Evolutionary conservation across 495 filamentous ascomycete genomes (phyloP).

Genomic region (Parmelia sp.): DNA sequence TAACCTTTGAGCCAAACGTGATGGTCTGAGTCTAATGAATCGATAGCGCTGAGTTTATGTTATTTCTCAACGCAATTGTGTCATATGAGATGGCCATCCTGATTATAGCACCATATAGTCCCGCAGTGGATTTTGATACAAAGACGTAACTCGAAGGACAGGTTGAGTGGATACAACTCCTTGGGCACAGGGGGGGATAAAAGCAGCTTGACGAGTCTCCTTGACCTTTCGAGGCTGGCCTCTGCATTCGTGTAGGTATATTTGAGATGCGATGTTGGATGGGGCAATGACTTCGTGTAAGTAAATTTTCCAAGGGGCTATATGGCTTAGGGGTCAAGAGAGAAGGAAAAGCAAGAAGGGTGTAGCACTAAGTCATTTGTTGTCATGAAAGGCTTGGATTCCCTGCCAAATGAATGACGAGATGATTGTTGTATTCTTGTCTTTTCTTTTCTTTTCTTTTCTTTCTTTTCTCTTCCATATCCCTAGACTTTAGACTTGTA

Average conservation of each 20-base stretch:
- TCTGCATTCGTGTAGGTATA: conserved; percentile 11
- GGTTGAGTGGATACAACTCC: not conserved
- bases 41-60: conserved; percentile 7
- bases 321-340: not conserved
- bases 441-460: too few species aligned
- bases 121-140: not conserved
- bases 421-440: too few species aligned
- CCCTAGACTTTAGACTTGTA: too few species aligned
- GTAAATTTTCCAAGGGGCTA: not conserved
- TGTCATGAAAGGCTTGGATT: not conserved
- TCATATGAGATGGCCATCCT: conserved; percentile 4
- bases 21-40: conserved; percentile 3
- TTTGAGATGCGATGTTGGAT: conserved; percentile 4
- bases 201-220: conserved; percentile 8
- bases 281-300: conserved; percentile 9
- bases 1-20: not conserved
- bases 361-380: not conserved
- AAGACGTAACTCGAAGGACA: not conserved
- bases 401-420: not conserved
- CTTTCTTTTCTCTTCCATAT: too few species aligned
- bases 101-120: conserved; percentile 2
- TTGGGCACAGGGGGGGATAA: conserved; percentile 3
- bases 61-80: not conserved
- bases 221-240: conserved; percentile 17
- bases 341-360: not conserved